Percentiles rank a stretch among this genome's conserved stretches.
phyloP scores from a whole-genome alignment of 2,329 filamentous ascomycete genomes.

The Colletotrichum ledebouriae region DNA sequence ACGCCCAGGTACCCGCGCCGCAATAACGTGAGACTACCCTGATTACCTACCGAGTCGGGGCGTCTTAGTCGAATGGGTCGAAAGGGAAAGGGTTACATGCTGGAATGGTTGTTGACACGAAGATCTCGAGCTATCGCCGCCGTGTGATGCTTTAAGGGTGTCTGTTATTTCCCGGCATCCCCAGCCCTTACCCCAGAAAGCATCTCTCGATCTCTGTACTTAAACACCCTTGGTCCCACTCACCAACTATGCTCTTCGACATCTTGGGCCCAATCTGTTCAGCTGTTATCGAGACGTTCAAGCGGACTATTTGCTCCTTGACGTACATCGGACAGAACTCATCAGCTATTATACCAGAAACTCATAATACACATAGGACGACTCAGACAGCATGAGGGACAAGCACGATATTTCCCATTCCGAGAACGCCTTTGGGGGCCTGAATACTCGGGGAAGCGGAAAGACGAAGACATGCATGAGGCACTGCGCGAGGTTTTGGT shows the following conservation, averaged over 20 bases:
- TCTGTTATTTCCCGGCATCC: constrained; percentile 29
- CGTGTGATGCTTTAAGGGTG: constrained; percentile 32
- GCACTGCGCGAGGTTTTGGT: constrained; percentile 72
- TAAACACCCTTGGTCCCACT: constrained; percentile 39
- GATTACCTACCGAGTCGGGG: constrained; percentile 27
- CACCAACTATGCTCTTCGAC: not conserved
- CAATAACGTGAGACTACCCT: constrained; percentile 29
- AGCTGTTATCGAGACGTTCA: constrained; percentile 26
- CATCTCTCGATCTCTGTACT: constrained; percentile 38
- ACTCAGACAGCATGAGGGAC: constrained; percentile 53
- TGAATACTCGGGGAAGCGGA: constrained; percentile 30
- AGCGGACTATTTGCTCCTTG: constrained; percentile 11
- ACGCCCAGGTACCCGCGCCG: constrained; percentile 17
- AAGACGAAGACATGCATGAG: constrained; percentile 58
- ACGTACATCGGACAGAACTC: constrained; percentile 2
- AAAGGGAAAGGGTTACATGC: constrained; percentile 34
- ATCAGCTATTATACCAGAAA: not conserved
- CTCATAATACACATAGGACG: constrained; percentile 12
- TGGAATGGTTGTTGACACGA: constrained; percentile 22
- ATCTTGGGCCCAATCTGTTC: not conserved
- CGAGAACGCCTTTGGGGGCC: constrained; percentile 49
- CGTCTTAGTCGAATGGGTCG: constrained; percentile 28
- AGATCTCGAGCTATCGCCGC: constrained; percentile 38
- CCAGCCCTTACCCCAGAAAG: constrained; percentile 37
- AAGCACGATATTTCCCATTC: constrained; percentile 53